Evolutionary conservation across 352 stramenopile genomes (phyloP).

Genomic region (Phytophthora sp.): DNA sequence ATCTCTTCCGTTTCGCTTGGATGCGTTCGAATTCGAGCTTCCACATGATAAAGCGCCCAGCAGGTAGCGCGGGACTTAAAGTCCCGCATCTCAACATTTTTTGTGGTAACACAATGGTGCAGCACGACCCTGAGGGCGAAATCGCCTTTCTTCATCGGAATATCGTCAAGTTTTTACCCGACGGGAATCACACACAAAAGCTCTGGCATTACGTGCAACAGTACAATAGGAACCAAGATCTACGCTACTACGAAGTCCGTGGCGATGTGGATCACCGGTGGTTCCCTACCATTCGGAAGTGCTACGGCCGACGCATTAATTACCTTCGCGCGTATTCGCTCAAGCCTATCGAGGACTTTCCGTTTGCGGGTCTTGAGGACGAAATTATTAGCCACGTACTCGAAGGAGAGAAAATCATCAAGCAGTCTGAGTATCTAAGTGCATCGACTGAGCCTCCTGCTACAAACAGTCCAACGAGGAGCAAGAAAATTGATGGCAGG

Average conservation of each 20-base stretch:
- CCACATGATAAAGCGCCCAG: constrained; percentile 63
- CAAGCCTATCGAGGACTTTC: constrained; percentile 58
- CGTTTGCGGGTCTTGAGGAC: constrained; percentile 62
- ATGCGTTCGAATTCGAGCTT: constrained; percentile 74
- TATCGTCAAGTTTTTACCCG: constrained; percentile 56
- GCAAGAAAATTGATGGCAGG: constrained; percentile 8
- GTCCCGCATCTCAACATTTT: constrained; percentile 53
- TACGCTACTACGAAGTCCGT: constrained; percentile 56
- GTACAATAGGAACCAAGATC: constrained; percentile 48
- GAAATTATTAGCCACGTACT: constrained; percentile 49
- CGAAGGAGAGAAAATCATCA: constrained; percentile 43
- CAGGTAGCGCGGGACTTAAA: constrained; percentile 52
- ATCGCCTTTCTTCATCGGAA: constrained; percentile 74
- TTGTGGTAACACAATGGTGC: constrained; percentile 73
- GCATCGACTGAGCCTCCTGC: constrained; percentile 8
- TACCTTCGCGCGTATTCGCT: constrained; percentile 58
- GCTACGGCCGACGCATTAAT: constrained; percentile 61
- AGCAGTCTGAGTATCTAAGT: constrained; percentile 25
- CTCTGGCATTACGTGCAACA: constrained; percentile 58
- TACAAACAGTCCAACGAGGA: constrained; percentile 15
- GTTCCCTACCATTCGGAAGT: constrained; percentile 61
- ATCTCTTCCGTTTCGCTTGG: constrained; percentile 84
- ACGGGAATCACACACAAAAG: constrained; percentile 41
- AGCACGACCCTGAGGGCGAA: constrained; percentile 56
- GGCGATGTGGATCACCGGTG: constrained; percentile 62